These are phyloP conservation scores for Podospora comata DNA, from an alignment of 495 filamentous ascomycete genomes.

Conservation along the genomic window DNA sequence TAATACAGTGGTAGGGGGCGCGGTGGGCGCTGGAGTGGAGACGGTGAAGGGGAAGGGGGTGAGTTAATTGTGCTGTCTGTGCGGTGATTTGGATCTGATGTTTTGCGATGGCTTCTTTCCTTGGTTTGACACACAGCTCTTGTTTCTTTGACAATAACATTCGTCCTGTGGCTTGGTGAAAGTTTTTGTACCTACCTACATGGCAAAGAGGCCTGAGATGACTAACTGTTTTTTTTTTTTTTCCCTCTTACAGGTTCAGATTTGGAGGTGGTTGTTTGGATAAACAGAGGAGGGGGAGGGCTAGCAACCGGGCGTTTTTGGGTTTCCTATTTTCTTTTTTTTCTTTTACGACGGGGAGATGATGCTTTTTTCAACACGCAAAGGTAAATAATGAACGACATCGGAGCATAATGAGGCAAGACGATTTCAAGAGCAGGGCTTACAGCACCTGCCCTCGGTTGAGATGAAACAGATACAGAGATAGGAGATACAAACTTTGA, in stretches of 20 bases:
- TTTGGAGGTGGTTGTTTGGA: conserved; percentile 6
- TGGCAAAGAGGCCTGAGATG: neutral
- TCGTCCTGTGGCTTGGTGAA: neutral
- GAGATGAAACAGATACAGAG: neutral
- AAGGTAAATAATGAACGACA: neutral
- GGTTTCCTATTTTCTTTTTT: conserved; percentile 3
- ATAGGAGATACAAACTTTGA: neutral
- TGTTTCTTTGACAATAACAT: neutral
- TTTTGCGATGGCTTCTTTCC: neutral
- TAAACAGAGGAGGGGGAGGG: neutral
- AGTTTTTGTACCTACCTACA: neutral
- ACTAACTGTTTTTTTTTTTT: neutral
- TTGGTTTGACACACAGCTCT: neutral
- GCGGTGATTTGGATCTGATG: neutral
- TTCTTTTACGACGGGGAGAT: neutral
- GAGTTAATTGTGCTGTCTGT: conserved; percentile 8
- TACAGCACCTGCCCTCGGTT: neutral
- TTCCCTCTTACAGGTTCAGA: neutral
- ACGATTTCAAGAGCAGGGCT: neutral
- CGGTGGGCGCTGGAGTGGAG: conserved; percentile 1
- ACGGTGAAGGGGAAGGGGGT: neutral
- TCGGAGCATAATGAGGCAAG: neutral
- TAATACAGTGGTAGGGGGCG: conserved; percentile 17
- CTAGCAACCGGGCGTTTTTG: neutral
- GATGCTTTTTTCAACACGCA: neutral